phyloP scores from a whole-genome alignment of 257 asterid genomes.

The Agastache rugosa region DNA sequence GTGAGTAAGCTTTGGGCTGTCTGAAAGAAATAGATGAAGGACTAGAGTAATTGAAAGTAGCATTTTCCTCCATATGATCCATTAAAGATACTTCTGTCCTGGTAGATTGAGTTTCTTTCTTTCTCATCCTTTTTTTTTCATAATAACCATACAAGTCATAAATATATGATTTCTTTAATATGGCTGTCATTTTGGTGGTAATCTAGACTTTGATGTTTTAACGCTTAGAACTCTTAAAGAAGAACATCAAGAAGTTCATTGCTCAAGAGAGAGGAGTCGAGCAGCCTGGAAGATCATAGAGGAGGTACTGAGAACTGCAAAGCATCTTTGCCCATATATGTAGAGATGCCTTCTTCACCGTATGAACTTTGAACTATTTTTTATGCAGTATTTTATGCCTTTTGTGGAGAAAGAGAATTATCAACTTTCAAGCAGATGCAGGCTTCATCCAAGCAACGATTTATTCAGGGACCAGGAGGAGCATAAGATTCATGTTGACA shows the following conservation, averaged over 20 bases:
- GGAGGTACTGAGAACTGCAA: slow-evolving; percentile 54
- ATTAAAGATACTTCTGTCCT: slow-evolving; percentile 5
- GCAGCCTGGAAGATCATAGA: slow-evolving; percentile 82
- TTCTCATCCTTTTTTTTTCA: neutral
- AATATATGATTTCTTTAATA: neutral
- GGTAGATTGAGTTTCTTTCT: neutral
- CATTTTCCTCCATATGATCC: neutral
- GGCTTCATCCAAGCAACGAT: slow-evolving; percentile 83
- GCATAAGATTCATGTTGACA: slow-evolving; percentile 79
- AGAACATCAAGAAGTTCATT: slow-evolving; percentile 74
- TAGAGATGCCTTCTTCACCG: slow-evolving; percentile 9
- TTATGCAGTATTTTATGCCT: slow-evolving; percentile 83
- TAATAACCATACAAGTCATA: neutral
- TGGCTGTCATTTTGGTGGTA: slow-evolving; percentile 20
- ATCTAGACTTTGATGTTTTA: slow-evolving; percentile 30
- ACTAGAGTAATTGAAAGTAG: neutral
- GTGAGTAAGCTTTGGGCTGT: neutral
- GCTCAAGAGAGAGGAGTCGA: slow-evolving; percentile 96
- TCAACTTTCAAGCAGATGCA: slow-evolving; percentile 68
- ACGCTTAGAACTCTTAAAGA: slow-evolving; percentile 52
- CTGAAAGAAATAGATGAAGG: slow-evolving; percentile 4
- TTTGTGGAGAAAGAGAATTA: slow-evolving; percentile 71
- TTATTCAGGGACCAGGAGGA: slow-evolving; percentile 91
- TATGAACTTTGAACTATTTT: slow-evolving; percentile 30
- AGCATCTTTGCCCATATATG: slow-evolving; percentile 3